Base-by-base conservation (phyloP, 371 early-diverging fungal species). In the Saksenaea vasiformis region DNA sequence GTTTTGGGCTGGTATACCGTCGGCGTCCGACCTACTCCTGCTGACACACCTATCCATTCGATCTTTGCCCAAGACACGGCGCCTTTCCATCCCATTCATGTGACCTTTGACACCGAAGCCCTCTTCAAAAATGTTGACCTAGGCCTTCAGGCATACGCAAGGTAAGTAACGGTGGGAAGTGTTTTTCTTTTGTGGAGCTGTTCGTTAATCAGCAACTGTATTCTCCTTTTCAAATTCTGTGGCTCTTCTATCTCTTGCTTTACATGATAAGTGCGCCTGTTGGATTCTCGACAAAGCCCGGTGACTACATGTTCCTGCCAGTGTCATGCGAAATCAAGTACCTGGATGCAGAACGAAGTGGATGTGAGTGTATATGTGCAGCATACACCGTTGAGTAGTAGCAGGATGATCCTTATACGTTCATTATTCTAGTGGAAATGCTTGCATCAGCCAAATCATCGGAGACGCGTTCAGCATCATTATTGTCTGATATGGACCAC, bases 1-100 rank as follows among this genome's bases (percentile, higher is more conserved):
- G 88, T 96, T 68, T 88, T 97, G 53, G 98, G 98, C 61, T 97
- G 98, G 98, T 89, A 97, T 65, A 89, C 95, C 19, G 88, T 91
- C 37, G 93, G 91, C 28, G 72, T 78, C 35, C 65, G 76, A 57
- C 75, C 94, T 70, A 86, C 89, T 73, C 87, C 90, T 67, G 86
- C 91, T 72, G 87, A 89, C 17, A 90, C 94, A 47, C 84, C 91
- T 62, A 87, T 94, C 64, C 95, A 97, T 74, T 90, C 95, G 68
- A 89, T 91, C 76, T 95, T 95, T 70, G 82, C 90, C 34, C 86
- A 84, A 68, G 95, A 95, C 72, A 88, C 87, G 14, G 84, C 85
- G n/a, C 90, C 91, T 17, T 88, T 88, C 78, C 83, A 83, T 54
- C 92, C 96, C 51, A 90, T 97, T 53, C 94, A 93, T 68, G 79